These are phyloP conservation scores for Hippophae tibetana DNA, from an alignment of 306 rosid species.

Conservation along the genomic window DNA sequence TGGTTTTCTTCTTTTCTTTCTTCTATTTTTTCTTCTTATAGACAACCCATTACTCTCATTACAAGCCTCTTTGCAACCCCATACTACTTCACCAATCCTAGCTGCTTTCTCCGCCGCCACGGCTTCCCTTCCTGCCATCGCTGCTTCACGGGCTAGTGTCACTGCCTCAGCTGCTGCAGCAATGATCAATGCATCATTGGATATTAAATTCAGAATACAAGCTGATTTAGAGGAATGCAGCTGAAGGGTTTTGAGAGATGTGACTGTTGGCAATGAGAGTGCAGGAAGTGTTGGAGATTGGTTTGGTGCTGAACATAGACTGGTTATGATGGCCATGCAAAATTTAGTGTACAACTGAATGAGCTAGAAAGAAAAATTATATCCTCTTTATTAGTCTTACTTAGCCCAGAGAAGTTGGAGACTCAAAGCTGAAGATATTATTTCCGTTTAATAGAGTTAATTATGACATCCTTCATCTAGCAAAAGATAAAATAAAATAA, in stretches of 20 bases:
- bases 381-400: background rate
- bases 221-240: slow-evolving; percentile 30
- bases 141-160: slow-evolving; percentile 25
- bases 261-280: slow-evolving; percentile 34
- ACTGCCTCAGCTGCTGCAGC: slow-evolving; percentile 40
- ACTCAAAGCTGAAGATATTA: slow-evolving; percentile 4
- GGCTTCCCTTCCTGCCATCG: slow-evolving; percentile 35
- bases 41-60: slow-evolving; percentile 22
- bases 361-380: background rate
- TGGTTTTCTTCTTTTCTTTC: slow-evolving; percentile 44
- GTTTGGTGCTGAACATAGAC: slow-evolving; percentile 45
- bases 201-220: slow-evolving; percentile 28
- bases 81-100: slow-evolving; percentile 20
- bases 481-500: slow-evolving; percentile 5
- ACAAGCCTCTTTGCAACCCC: slow-evolving; percentile 25
- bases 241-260: slow-evolving; percentile 27
- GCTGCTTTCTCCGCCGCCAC: slow-evolving; percentile 21
- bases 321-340: slow-evolving; percentile 40
- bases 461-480: background rate
- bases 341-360: slow-evolving; percentile 4
- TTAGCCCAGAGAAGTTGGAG: background rate
- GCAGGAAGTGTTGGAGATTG: slow-evolving; percentile 39
- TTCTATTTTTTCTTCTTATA: slow-evolving; percentile 34
- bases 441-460: slow-evolving; percentile 10
- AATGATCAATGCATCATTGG: slow-evolving; percentile 32